phyloP scores from a whole-genome alignment of 345 rosid genomes.

The Acer negundo region DNA sequence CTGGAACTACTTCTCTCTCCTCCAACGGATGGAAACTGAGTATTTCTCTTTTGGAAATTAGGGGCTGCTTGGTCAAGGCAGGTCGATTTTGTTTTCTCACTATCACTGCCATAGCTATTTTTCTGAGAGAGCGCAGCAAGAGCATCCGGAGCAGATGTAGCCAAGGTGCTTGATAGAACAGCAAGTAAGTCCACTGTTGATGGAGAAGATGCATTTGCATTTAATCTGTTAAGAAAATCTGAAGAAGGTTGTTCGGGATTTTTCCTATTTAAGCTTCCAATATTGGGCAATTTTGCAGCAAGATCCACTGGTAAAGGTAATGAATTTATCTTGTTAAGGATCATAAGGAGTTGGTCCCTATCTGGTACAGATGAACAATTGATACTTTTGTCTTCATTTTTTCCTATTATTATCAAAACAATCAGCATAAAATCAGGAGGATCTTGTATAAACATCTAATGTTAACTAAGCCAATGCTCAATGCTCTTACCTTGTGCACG shows the following conservation, averaged over 20 bases:
- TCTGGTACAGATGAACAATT: constrained; percentile 45
- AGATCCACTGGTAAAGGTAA: constrained; percentile 75
- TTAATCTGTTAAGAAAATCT: constrained; percentile 47
- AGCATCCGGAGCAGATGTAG: constrained; percentile 65
- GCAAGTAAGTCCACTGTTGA: constrained; percentile 77
- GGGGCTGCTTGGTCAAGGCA: constrained; percentile 43
- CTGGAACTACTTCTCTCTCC: constrained; percentile 75
- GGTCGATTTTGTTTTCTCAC: constrained; percentile 55
- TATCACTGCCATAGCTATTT: constrained; percentile 61
- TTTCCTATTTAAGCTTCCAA: constrained; percentile 52
- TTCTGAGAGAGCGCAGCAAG: constrained; percentile 58
- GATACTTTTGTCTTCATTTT: constrained; percentile 43
- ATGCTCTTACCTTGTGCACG: constrained; percentile 62
- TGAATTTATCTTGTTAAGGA: constrained; percentile 81
- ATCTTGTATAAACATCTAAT: not conserved
- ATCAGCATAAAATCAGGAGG: constrained; percentile 18
- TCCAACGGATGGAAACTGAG: constrained; percentile 42
- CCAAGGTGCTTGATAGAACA: constrained; percentile 67
- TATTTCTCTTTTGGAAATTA: constrained; percentile 42
- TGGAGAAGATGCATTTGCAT: constrained; percentile 47
- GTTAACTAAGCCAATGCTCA: not conserved
- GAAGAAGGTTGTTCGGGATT: constrained; percentile 38
- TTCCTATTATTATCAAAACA: constrained; percentile 44
- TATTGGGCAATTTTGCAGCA: constrained; percentile 56
- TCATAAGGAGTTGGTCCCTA: constrained; percentile 72